Evolutionary conservation across 345 rosid species (phyloP).

Genomic region (Lagerstroemia speciosa): DNA sequence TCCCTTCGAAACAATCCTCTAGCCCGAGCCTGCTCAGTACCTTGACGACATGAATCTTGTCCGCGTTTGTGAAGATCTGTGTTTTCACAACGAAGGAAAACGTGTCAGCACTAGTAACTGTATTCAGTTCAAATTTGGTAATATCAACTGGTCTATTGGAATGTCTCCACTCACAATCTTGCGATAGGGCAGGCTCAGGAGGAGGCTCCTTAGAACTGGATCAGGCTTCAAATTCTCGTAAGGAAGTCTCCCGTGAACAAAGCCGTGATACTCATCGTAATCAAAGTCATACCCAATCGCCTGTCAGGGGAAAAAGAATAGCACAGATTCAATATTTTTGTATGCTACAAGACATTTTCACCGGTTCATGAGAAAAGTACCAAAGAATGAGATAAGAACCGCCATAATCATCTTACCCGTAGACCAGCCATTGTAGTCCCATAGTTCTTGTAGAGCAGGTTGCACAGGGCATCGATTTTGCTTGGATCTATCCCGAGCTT

Average conservation of each 20-base stretch:
- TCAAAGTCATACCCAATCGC: slow-evolving; percentile 91
- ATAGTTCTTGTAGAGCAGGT: slow-evolving; percentile 72
- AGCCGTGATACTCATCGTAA: slow-evolving; percentile 84
- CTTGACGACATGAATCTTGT: slow-evolving; percentile 58
- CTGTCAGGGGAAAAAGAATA: slow-evolving; percentile 26
- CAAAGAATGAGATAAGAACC: too few species aligned
- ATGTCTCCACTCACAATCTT: slow-evolving; percentile 55
- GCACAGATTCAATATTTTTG: slow-evolving; percentile 2
- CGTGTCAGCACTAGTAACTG: background rate
- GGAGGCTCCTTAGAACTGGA: slow-evolving; percentile 64
- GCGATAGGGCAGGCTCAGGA: slow-evolving; percentile 63
- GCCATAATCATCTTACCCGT: slow-evolving; percentile 36
- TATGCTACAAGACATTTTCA: background rate
- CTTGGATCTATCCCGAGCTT: slow-evolving; percentile 58
- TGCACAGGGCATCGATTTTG: slow-evolving; percentile 54
- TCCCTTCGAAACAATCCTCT: slow-evolving; percentile 89
- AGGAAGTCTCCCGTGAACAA: slow-evolving; percentile 87
- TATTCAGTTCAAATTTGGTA: background rate
- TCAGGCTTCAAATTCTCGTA: slow-evolving; percentile 85
- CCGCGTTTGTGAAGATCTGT: slow-evolving; percentile 92
- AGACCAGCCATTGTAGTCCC: slow-evolving; percentile 99
- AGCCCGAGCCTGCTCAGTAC: slow-evolving; percentile 67
- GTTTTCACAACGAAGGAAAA: background rate
- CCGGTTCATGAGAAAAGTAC: background rate
- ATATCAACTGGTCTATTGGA: background rate